Base-by-base conservation (phyloP, 805 yeast species). In the Wickerhamomyces chaumierensis region DNA sequence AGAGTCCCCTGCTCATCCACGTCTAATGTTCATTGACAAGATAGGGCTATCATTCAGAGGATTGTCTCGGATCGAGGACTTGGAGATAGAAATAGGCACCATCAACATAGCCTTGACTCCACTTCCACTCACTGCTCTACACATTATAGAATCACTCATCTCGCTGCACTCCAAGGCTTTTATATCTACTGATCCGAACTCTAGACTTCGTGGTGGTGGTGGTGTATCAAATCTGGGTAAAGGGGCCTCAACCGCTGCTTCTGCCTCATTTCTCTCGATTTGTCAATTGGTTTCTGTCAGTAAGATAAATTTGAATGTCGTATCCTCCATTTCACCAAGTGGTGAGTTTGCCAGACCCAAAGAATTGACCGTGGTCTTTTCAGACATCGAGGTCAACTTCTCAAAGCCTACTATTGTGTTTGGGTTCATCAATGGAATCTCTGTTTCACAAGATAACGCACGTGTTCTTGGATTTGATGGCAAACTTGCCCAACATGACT, bases 11-110 rank as follows among this genome's bases (percentile, higher is more conserved):
- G 20, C 27, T 5, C 34, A 44, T 6, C 27, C 49, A 6, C 42
- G 44, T 6, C 34, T 59, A 3, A 36, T 60, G 0, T 46, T 37
- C 37, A 40, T 55, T 9, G 69, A 71, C 47, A 39, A 51, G 9
- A 45, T 69, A 5, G 54, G 53, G 3, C 40, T 71, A 2, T 58
- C 64, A 4, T 77, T 78, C 45, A 69, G 69, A 41, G 82, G 83
- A 1, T 41, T 60, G 5, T 46, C 58, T 0, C 48, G 55, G 2
- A 33, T 62, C 7, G 60, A 61, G 17, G 50, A 61, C 32, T 38
- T 61, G n/a, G 40, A 46, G 14, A 35, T 61, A 11, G 62, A 61
- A 9, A 48, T 73, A 3, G 68, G 60, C 25, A 49, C 59, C 9
- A 41, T 71, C 6, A 58, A 57, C 15, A 36, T 73, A 14, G 62